Evolutionary conservation across 2,329 filamentous ascomycete species (phyloP).

Genomic region (Lasiodiplodia sp.): DNA sequence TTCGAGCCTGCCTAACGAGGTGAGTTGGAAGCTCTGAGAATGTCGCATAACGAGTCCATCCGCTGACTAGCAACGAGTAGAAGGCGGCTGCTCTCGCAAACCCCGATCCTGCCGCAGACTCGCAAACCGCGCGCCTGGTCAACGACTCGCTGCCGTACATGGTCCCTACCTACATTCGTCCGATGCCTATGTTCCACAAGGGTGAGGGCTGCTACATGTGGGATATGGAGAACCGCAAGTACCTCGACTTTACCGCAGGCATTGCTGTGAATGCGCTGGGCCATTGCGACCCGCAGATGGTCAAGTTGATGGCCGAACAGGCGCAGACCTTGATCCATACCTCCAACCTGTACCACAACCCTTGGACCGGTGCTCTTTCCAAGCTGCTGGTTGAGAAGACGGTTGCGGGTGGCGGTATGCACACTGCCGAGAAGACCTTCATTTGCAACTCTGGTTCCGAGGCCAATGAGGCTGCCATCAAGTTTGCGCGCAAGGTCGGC

Average conservation of each 20-base stretch:
- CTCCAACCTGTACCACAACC: constrained; percentile 97
- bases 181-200: constrained; percentile 86
- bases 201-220: constrained; percentile 88
- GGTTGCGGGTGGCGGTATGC: constrained; percentile 79
- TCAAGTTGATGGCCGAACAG: constrained; percentile 78
- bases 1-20: constrained; percentile 52
- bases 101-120: constrained; percentile 76
- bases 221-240: constrained; percentile 87
- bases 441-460: constrained; percentile 96
- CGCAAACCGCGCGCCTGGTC: constrained; percentile 76
- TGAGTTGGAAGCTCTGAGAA: constrained; percentile 33
- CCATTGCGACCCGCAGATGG: constrained; percentile 83
- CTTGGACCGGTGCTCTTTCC: constrained; percentile 90
- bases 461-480: constrained; percentile 97
- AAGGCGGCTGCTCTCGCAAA: constrained; percentile 61
- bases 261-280: constrained; percentile 95
- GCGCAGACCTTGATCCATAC: constrained; percentile 81
- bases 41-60: not conserved
- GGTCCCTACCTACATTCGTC: constrained; percentile 94
- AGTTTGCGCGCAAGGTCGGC: constrained; percentile 92
- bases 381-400: constrained; percentile 86
- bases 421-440: constrained; percentile 80
- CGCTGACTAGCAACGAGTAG: constrained; percentile 33
- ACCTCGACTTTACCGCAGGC: constrained; percentile 93
- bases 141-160: constrained; percentile 83